Conservation (phyloP, 441 rosid species). For the Daphne laureola region DNA sequence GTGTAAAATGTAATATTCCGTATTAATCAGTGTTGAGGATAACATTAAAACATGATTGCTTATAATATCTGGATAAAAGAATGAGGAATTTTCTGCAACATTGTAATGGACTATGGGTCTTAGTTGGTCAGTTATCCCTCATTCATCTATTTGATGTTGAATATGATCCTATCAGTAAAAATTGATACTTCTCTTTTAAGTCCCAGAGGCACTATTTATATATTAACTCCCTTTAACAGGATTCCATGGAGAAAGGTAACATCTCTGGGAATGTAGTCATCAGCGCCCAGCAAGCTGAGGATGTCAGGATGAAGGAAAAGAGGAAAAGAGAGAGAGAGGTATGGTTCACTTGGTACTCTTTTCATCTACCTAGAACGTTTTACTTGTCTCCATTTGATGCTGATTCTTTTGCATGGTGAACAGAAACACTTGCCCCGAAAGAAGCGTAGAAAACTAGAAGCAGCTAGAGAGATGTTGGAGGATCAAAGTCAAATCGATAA, state of each 20-base stretch:
- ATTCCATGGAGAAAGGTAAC: slow-evolving; percentile 39
- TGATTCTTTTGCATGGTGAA: slow-evolving; percentile 21
- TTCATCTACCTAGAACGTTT: slow-evolving; percentile 4
- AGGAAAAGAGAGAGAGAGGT: slow-evolving; percentile 91
- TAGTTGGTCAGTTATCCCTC: no score
- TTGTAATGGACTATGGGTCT: no score
- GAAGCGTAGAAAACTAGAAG: slow-evolving; percentile 86
- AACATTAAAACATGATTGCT: no score
- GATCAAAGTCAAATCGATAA: slow-evolving; percentile 41
- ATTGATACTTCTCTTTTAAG: no score
- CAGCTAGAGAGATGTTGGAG: slow-evolving; percentile 95
- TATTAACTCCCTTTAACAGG: slow-evolving; percentile 27
- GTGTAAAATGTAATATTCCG: no score
- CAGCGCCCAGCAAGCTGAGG: slow-evolving; percentile 87
- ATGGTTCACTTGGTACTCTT: slow-evolving; percentile 5
- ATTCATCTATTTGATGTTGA: no score
- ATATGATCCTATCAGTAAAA: no score
- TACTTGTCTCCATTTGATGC: not conserved
- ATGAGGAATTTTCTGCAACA: no score
- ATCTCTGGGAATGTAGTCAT: slow-evolving; percentile 46
- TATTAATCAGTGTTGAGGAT: no score
- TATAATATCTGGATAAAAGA: no score
- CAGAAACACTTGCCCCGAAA: slow-evolving; percentile 92
- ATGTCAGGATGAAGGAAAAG: slow-evolving; percentile 87
- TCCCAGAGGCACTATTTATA: no score